Evolutionary conservation across 352 stramenopile genomes (phyloP).

Genomic region (Pythium plurisporium): DNA sequence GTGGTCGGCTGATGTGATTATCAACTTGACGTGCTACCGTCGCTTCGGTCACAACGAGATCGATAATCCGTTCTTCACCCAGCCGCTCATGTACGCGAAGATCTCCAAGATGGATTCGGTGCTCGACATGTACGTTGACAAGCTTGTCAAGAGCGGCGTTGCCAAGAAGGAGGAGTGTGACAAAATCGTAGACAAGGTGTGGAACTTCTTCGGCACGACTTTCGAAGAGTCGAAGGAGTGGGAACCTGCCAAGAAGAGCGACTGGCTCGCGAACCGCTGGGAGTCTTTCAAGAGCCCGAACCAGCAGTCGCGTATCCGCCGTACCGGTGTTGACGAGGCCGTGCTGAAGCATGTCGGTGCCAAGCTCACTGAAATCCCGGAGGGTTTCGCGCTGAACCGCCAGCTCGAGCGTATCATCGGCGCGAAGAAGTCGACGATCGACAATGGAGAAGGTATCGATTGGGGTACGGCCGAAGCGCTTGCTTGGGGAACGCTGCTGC

Average conservation of each 20-base stretch:
- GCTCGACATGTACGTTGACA: constrained; percentile 67
- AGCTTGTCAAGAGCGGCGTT: constrained; percentile 54
- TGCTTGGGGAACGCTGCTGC: constrained; percentile 75
- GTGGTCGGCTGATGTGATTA: constrained; percentile 97
- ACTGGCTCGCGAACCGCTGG: constrained; percentile 96
- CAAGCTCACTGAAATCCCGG: constrained; percentile 73
- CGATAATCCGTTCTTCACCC: constrained; percentile 86
- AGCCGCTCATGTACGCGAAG: constrained; percentile 87
- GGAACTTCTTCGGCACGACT: constrained; percentile 53
- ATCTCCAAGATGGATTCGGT: constrained; percentile 84
- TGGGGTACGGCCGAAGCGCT: constrained; percentile 88
- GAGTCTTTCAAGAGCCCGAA: constrained; percentile 95
- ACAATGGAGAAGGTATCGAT: constrained; percentile 78
- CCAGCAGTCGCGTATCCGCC: constrained; percentile 88
- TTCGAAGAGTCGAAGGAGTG: constrained; percentile 68
- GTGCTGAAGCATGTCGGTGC: constrained; percentile 71
- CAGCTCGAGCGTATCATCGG: too few relatives aligned
- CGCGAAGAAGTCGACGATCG: constrained; percentile 66
- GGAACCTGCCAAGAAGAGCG: constrained; percentile 74
- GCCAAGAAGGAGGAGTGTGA: constrained; percentile 47
- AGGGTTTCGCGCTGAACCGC: too few relatives aligned
- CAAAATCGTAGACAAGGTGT: constrained; percentile 52
- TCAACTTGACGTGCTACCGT: constrained; percentile 99
- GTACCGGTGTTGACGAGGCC: constrained; percentile 67
- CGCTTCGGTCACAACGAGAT: constrained; percentile 98